Conservation (phyloP, 768 basidiomycete genomes). For the Phanerochaete carnosa region DNA sequence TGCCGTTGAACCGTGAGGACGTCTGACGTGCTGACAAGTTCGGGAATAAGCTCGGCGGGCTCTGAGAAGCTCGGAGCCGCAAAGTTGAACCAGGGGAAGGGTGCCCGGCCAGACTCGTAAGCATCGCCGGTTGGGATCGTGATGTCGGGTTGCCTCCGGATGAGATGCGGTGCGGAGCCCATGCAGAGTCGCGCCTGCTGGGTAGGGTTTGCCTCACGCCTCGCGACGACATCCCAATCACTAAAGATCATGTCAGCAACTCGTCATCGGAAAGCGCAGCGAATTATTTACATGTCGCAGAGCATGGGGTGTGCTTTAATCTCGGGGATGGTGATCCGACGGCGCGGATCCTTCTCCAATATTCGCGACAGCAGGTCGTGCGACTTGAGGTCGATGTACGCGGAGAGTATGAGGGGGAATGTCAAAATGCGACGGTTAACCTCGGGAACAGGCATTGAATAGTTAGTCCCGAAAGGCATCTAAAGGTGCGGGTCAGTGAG, state of each 20-base stretch:
- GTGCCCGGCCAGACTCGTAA: background rate
- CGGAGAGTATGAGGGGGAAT: background rate
- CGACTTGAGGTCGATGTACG: background rate
- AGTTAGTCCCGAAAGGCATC: slow-evolving; percentile 6
- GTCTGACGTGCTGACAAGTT: too few species aligned
- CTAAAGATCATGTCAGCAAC: background rate
- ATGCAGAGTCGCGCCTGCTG: background rate
- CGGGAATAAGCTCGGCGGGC: background rate
- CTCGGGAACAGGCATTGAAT: background rate
- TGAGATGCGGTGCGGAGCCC: background rate
- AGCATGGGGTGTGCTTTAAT: slow-evolving; percentile 10
- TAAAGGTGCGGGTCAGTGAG: background rate
- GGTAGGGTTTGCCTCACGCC: background rate
- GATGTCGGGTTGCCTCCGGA: background rate
- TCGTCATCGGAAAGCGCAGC: background rate
- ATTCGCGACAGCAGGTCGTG: background rate
- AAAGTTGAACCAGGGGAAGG: slow-evolving; percentile 7
- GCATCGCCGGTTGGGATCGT: background rate
- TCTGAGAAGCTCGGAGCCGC: background rate
- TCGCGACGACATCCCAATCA: slow-evolving; percentile 4
- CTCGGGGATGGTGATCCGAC: slow-evolving; percentile 4
- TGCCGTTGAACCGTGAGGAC: background rate
- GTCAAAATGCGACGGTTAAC: background rate
- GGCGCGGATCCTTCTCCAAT: slow-evolving; percentile 5
- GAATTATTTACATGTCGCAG: background rate